Conservation (phyloP, 768 basidiomycete species). For the Pleurotus giganteus region DNA sequence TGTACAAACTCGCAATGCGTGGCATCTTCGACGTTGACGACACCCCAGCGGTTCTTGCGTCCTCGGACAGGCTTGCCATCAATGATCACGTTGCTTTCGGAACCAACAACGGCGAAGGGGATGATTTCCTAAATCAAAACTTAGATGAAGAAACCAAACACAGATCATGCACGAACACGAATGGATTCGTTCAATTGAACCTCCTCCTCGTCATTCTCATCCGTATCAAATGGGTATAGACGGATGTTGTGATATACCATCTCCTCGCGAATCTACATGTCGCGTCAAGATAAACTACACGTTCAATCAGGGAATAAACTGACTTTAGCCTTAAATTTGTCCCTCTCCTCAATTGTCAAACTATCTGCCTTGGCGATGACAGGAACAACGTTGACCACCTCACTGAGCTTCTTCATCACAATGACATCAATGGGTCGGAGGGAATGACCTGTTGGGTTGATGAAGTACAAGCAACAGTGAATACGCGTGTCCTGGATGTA, state of each 20-base stretch:
- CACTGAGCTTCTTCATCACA: conserved; percentile 98
- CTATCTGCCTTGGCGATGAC: conserved; percentile 97
- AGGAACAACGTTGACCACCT: conserved; percentile 99
- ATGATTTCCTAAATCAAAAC: conserved; percentile 69
- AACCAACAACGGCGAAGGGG: conserved; percentile 97
- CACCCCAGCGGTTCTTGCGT: conserved; percentile 97
- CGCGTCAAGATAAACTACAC: not conserved
- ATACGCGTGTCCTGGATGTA: conserved; percentile 98
- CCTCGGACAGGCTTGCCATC: conserved; percentile 95
- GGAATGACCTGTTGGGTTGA: conserved; percentile 97
- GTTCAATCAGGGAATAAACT: conserved; percentile 12
- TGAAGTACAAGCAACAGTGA: conserved; percentile 97
- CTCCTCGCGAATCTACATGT: conserved; percentile 86
- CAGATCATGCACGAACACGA: conserved; percentile 52
- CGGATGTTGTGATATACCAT: conserved; percentile 89
- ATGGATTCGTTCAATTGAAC: conserved; percentile 86
- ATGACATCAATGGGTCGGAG: conserved; percentile 96
- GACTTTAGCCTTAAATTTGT: conserved; percentile 90
- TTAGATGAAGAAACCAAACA: conserved; percentile 4
- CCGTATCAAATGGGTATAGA: conserved; percentile 95
- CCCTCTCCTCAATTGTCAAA: conserved; percentile 90
- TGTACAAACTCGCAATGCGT: conserved; percentile 98
- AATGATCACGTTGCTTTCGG: conserved; percentile 91
- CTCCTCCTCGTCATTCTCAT: conserved; percentile 94
- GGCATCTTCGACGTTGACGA: conserved; percentile 97